A percentile compares a stretch with the other conserved stretches of the same genome.
Conservation (phyloP, 2,329 filamentous ascomycete species). For the Stachybotrys chartarum region DNA sequence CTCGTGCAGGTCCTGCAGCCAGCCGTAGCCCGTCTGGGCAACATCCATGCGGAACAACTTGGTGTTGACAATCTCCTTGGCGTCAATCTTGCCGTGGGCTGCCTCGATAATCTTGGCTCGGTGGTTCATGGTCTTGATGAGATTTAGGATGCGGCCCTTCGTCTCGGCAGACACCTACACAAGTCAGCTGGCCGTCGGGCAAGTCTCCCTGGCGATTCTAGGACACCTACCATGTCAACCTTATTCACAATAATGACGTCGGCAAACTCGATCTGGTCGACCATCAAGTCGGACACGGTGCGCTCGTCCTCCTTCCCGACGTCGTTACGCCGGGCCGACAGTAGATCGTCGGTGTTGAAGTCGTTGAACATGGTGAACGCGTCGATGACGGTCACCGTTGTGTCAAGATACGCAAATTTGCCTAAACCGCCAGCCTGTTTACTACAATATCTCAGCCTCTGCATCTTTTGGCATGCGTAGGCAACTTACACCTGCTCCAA, state of each 20-base stretch:
- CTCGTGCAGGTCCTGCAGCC: constrained; percentile 62
- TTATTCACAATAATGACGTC: constrained; percentile 70
- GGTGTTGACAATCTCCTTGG: constrained; percentile 58
- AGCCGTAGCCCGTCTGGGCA: constrained; percentile 59
- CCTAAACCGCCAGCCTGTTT: constrained; percentile 56
- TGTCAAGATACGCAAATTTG: constrained; percentile 60
- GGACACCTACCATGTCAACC: constrained; percentile 47
- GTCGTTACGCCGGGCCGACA: constrained; percentile 56
- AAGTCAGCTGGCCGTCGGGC: neutral
- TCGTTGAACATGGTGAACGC: constrained; percentile 66
- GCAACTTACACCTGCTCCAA: constrained; percentile 26
- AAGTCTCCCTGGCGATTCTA: neutral
- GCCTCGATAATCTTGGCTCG: constrained; percentile 57
- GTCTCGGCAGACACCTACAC: constrained; percentile 29
- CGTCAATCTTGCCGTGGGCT: constrained; percentile 51
- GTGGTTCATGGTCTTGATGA: constrained; percentile 58
- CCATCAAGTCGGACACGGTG: constrained; percentile 68
- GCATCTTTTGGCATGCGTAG: neutral
- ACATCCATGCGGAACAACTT: constrained; percentile 57
- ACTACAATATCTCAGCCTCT: constrained; percentile 12
- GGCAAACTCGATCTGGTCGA: constrained; percentile 72
- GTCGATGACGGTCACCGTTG: constrained; percentile 66
- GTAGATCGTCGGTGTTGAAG: constrained; percentile 62
- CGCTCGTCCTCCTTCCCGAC: constrained; percentile 62
- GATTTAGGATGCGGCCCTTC: constrained; percentile 37